Evolutionary conservation across 108 stramenopile genomes (phyloP).

Genomic region (Hondaea fermentalgiana): DNA sequence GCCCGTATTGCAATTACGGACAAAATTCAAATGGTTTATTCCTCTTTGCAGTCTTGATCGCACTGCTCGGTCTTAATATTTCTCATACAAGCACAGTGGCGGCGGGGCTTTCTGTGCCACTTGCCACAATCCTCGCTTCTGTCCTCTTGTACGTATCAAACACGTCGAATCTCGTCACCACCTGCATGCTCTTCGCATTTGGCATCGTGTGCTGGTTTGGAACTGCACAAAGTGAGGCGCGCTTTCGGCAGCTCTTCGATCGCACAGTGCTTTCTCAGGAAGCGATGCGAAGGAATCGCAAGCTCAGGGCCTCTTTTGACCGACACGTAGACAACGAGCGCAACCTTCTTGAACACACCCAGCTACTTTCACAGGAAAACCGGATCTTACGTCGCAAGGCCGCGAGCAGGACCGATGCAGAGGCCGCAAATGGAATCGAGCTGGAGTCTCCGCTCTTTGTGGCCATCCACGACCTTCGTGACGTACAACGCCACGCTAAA

Average conservation of each 20-base stretch:
- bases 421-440: background rate
- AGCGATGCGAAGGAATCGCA: constrained; percentile 3
- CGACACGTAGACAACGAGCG: constrained; percentile 9
- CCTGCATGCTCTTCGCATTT: background rate
- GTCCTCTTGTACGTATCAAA: background rate
- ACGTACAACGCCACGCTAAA: background rate
- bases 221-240: background rate
- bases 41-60: background rate
- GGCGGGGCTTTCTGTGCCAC: background rate
- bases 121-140: background rate
- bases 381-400: background rate
- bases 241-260: background rate
- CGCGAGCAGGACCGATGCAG: background rate
- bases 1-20: background rate
- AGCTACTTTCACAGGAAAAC: background rate
- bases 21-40: background rate
- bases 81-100: background rate
- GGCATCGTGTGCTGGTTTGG: background rate
- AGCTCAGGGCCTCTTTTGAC: constrained; percentile 1
- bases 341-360: background rate
- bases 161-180: background rate
- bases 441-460: background rate
- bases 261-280: background rate
- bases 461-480: background rate
- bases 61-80: background rate